Evolutionary conservation across 108 stramenopile genomes (phyloP).

Genomic region (Schizochytrium sp.): DNA sequence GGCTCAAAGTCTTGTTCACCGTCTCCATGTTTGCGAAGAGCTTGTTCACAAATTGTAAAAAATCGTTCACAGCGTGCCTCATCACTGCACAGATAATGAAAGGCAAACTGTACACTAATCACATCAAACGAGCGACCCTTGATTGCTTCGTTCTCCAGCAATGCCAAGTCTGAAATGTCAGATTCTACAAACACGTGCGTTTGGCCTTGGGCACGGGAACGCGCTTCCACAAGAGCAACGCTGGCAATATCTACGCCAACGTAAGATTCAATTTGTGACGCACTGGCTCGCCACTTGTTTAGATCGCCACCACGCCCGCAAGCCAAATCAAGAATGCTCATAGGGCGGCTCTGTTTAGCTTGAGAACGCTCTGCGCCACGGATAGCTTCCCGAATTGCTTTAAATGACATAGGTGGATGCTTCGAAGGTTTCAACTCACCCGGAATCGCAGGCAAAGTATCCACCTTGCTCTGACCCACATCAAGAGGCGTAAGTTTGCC

Average conservation of each 20-base stretch:
- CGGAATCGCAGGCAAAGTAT: conserved; percentile 1
- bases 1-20: background rate
- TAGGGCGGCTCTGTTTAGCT: background rate
- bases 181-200: background rate
- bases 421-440: background rate
- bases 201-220: background rate
- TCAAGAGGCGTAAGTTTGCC: background rate
- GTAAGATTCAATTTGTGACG: background rate
- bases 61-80: background rate
- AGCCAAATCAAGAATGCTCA: conserved; percentile 57
- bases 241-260: conserved; percentile 61
- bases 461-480: background rate
- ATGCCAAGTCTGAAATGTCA: conserved; percentile 12
- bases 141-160: background rate
- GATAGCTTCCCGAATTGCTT: background rate
- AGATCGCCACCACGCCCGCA: conserved; percentile 65
- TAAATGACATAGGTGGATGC: background rate
- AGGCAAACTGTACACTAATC: conserved; percentile 30
- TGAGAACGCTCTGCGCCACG: background rate
- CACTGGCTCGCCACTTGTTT: conserved; percentile 33
- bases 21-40: background rate
- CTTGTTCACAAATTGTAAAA: background rate
- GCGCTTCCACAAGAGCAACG: conserved; percentile 54
- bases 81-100: conserved; percentile 38
- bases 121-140: background rate